Evolutionary conservation across 192 early-diverging fungal genomes (phyloP).

Genomic region (Coemansia sp.): DNA sequence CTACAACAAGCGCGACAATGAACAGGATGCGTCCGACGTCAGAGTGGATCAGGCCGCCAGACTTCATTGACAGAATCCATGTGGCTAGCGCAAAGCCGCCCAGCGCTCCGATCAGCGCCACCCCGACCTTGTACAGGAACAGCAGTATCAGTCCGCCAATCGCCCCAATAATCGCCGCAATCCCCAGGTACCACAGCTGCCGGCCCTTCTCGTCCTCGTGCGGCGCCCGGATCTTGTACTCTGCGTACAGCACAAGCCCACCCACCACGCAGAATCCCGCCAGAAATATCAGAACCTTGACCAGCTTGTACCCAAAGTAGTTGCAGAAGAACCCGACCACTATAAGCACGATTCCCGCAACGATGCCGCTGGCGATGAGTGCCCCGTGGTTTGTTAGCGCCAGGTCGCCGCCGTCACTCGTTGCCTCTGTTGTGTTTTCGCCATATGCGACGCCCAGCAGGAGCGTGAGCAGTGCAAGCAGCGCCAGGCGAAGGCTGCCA

Average conservation of each 20-base stretch:
- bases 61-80: slow-evolving; percentile 67
- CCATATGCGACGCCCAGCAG: slow-evolving; percentile 24
- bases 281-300: slow-evolving; percentile 72
- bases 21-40: slow-evolving; percentile 69
- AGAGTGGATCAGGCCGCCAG: slow-evolving; percentile 63
- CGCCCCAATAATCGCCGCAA: slow-evolving; percentile 64
- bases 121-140: slow-evolving; percentile 70
- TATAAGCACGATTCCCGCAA: slow-evolving; percentile 66
- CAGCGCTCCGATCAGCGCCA: slow-evolving; percentile 75
- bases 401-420: slow-evolving; percentile 37
- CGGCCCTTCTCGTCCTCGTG: slow-evolving; percentile 46
- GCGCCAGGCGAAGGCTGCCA: slow-evolving; percentile 1
- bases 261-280: slow-evolving; percentile 72
- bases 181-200: slow-evolving; percentile 56
- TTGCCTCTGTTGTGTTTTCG: slow-evolving; percentile 16
- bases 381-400: slow-evolving; percentile 40
- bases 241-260: slow-evolving; percentile 45
- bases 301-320: slow-evolving; percentile 68
- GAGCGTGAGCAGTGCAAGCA: slow-evolving; percentile 26
- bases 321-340: slow-evolving; percentile 64
- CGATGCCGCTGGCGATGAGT: slow-evolving; percentile 42
- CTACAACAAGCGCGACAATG: slow-evolving; percentile 62
- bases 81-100: slow-evolving; percentile 76
- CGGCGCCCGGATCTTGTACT: slow-evolving; percentile 47
- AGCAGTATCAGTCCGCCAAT: slow-evolving; percentile 65